Percentiles rank a stretch among this genome's conserved stretches.
phyloP scores from a whole-genome alignment of 2,329 filamentous ascomycete genomes.

The Talaromyces sp. region DNA sequence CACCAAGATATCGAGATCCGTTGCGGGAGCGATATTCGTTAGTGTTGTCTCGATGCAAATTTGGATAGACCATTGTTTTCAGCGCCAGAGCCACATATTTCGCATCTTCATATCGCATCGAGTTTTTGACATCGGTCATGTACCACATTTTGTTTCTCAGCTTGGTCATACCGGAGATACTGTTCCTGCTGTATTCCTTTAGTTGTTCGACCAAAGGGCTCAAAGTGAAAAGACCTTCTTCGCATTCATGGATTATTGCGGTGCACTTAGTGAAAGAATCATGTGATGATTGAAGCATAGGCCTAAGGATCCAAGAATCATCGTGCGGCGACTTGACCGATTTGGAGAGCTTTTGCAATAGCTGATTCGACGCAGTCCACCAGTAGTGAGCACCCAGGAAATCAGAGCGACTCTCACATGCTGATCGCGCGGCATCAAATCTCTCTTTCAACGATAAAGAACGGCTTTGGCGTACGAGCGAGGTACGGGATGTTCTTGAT shows the following conservation, averaged over 20 bases:
- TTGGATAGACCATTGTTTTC: slow-evolving; percentile 76
- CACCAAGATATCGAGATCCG: slow-evolving; percentile 49
- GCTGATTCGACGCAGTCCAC: slow-evolving; percentile 76
- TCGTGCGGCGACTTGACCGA: slow-evolving; percentile 50
- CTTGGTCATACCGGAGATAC: slow-evolving; percentile 70
- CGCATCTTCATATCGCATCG: slow-evolving; percentile 81
- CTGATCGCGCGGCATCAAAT: slow-evolving; percentile 67
- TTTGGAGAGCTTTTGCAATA: slow-evolving; percentile 62
- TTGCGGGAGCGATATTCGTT: slow-evolving; percentile 41
- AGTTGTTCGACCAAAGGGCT: slow-evolving; percentile 79
- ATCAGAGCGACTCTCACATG: slow-evolving; percentile 75
- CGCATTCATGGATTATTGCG: slow-evolving; percentile 37
- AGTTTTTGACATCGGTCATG: slow-evolving; percentile 87
- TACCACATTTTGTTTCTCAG: slow-evolving; percentile 99
- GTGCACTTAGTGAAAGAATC: slow-evolving; percentile 35
- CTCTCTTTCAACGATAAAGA: slow-evolving; percentile 34
- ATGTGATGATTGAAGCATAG: slow-evolving; percentile 62
- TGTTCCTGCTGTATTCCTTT: slow-evolving; percentile 69
- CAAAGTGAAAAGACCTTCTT: slow-evolving; percentile 66
- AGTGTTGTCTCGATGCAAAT: slow-evolving; percentile 27
- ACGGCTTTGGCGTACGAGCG: slow-evolving; percentile 14
- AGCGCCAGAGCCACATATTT: slow-evolving; percentile 82
- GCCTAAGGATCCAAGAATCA: slow-evolving; percentile 70
- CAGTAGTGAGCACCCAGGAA: slow-evolving; percentile 82
- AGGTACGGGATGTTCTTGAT: slow-evolving; percentile 24